Percentiles rank a stretch among this genome's conserved stretches.
Evolutionary conservation across 306 rosid genomes (phyloP).

Genomic region (Citrullus colocynthis): DNA sequence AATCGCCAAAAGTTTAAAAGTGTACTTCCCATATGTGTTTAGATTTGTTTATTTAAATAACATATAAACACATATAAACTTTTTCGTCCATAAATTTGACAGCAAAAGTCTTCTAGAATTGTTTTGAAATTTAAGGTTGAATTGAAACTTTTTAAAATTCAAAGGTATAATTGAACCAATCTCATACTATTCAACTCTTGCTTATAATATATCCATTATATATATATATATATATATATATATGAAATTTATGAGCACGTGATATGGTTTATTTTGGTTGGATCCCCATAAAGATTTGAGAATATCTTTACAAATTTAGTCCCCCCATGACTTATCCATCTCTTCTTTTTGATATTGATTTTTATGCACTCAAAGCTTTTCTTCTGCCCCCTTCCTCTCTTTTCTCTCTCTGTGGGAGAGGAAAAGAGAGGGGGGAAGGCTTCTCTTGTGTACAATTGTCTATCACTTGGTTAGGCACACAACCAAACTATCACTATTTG

Average conservation of each 20-base stretch:
- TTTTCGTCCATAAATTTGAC: too few relatives aligned
- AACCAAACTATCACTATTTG: constrained; percentile 27
- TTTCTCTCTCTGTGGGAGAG: background rate
- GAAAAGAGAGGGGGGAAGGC: background rate
- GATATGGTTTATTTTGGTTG: constrained; percentile 18
- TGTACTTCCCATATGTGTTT: too few relatives aligned
- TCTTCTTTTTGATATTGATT: background rate
- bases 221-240: too few relatives aligned
- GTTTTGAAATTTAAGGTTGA: too few relatives aligned
- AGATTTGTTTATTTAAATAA: too few relatives aligned
- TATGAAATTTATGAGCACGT: constrained; percentile 8
- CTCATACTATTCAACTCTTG: too few relatives aligned
- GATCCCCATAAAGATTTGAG: constrained; percentile 60
- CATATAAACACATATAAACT: too few relatives aligned
- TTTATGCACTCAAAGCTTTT: background rate
- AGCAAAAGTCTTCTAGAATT: too few relatives aligned
- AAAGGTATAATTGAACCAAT: too few relatives aligned
- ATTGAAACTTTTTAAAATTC: too few relatives aligned
- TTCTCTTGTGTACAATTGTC: background rate
- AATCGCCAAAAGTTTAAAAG: too few relatives aligned
- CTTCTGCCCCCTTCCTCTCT: background rate
- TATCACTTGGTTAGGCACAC: constrained; percentile 19
- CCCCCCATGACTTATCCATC: constrained; percentile 19
- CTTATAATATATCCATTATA: too few relatives aligned
- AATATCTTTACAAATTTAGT: constrained; percentile 39